Percentiles rank a stretch among this genome's conserved stretches.
phyloP scores from a whole-genome alignment of 1,284 basidiomycete species.

The Malassezia psittaci region DNA sequence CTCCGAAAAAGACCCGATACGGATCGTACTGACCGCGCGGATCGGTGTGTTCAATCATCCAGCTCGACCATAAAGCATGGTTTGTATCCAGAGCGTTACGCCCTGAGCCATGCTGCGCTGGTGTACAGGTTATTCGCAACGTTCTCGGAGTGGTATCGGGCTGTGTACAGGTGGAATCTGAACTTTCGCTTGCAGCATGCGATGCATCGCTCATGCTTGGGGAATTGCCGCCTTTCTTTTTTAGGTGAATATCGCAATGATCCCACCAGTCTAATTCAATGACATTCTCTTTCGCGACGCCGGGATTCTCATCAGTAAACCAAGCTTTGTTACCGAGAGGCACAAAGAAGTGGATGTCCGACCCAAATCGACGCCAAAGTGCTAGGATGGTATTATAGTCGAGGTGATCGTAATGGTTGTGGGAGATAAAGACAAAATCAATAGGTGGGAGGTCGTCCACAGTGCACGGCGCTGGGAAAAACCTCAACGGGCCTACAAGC shows the following conservation, averaged over 20 bases:
- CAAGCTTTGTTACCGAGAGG: constrained; percentile 40
- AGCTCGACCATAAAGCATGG: constrained; percentile 34
- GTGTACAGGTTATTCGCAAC: constrained; percentile 30
- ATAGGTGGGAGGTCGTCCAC: constrained; percentile 31
- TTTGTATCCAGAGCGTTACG: constrained; percentile 29
- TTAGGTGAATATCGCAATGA: constrained; percentile 12
- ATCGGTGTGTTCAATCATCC: constrained; percentile 27
- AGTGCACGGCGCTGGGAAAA: constrained; percentile 31
- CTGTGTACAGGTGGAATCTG: too few relatives aligned
- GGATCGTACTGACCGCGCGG: not conserved
- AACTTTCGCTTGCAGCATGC: too few relatives aligned
- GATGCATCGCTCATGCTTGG: too few relatives aligned
- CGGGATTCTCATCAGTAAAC: constrained; percentile 22
- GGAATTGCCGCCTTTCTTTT: too few relatives aligned
- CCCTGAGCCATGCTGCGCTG: constrained; percentile 43
- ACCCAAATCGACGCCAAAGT: constrained; percentile 26
- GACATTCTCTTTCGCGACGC: constrained; percentile 26
- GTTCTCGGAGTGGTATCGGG: not conserved
- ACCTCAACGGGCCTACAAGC: constrained; percentile 30
- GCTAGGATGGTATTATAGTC: constrained; percentile 31
- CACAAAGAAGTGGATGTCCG: constrained; percentile 30
- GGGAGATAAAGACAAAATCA: constrained; percentile 40
- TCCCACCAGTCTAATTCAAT: constrained; percentile 46
- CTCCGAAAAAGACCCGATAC: constrained; percentile 38
- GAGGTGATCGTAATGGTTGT: constrained; percentile 46